These are phyloP conservation scores for Betula pendula DNA, from an alignment of 306 rosid genomes.

Conservation along the genomic window DNA sequence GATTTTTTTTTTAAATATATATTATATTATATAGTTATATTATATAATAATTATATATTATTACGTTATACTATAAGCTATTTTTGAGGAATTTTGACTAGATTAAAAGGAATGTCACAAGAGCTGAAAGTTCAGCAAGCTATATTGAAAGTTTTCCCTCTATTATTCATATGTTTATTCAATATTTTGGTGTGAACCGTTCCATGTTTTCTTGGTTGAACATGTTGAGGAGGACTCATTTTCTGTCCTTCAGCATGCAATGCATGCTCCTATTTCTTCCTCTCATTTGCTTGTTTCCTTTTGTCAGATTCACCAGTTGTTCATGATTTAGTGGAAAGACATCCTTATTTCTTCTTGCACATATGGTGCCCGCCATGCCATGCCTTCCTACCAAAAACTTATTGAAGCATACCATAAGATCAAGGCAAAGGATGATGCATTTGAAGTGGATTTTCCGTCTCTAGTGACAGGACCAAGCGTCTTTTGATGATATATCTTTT, in stretches of 20 bases:
- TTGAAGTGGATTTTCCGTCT: constrained; percentile 74
- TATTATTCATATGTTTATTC: background rate
- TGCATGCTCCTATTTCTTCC: too few relatives aligned
- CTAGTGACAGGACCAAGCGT: constrained; percentile 65
- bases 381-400: constrained; percentile 72
- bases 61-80: too few relatives aligned
- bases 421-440: constrained; percentile 52
- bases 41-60: too few relatives aligned
- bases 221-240: background rate
- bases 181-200: background rate
- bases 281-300: background rate
- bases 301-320: constrained; percentile 63
- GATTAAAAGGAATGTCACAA: too few relatives aligned
- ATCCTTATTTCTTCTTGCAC: constrained; percentile 85
- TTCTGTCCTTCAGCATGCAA: background rate
- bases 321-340: constrained; percentile 64
- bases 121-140: too few relatives aligned
- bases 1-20: too few relatives aligned
- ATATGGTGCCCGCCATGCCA: constrained; percentile 85
- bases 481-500: constrained; percentile 64
- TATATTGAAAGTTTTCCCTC: too few relatives aligned
- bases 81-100: too few relatives aligned
- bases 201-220: background rate
- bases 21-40: too few relatives aligned
- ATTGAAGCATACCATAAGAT: constrained; percentile 56